phyloP scores from a whole-genome alignment of 768 basidiomycete species.

The Hemileccinum rubropunctum region DNA sequence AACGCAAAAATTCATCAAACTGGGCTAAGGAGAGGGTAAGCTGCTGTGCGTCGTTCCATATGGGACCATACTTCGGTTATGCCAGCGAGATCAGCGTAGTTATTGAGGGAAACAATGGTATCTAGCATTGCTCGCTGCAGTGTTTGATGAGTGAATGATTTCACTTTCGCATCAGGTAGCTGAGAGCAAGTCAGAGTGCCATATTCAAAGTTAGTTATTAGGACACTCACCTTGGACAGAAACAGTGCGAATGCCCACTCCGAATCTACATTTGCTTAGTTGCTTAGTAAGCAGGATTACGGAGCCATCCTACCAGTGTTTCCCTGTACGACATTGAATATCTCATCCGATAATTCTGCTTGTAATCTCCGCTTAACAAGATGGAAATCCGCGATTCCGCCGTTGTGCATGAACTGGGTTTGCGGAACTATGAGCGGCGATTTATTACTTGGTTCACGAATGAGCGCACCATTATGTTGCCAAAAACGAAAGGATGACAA shows the following conservation, averaged over 20 bases:
- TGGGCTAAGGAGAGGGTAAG: slow-evolving; percentile 51
- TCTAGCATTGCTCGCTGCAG: slow-evolving; percentile 86
- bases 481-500: slow-evolving; percentile 92
- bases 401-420: slow-evolving; percentile 93
- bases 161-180: slow-evolving; percentile 80
- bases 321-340: slow-evolving; percentile 85
- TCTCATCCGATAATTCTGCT: slow-evolving; percentile 69
- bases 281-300: not conserved
- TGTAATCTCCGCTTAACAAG: slow-evolving; percentile 82
- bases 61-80: slow-evolving; percentile 59
- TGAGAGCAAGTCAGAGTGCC: slow-evolving; percentile 29
- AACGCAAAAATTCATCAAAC: slow-evolving; percentile 93
- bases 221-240: slow-evolving; percentile 63
- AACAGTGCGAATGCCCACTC: slow-evolving; percentile 97
- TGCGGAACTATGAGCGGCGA: not conserved
- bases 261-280: slow-evolving; percentile 68
- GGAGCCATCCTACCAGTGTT: slow-evolving; percentile 67
- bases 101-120: slow-evolving; percentile 79
- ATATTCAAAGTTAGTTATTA: not conserved
- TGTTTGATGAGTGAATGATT: slow-evolving; percentile 64
- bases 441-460: not conserved
- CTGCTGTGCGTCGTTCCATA: not conserved
- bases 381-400: slow-evolving; percentile 83
- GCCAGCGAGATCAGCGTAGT: slow-evolving; percentile 66
- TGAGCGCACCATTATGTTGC: slow-evolving; percentile 78